Evolutionary conservation across 192 early-diverging fungal genomes (phyloP), one percentile per base, ranked within the genome.

Genomic region (Podila horticola): DNA sequence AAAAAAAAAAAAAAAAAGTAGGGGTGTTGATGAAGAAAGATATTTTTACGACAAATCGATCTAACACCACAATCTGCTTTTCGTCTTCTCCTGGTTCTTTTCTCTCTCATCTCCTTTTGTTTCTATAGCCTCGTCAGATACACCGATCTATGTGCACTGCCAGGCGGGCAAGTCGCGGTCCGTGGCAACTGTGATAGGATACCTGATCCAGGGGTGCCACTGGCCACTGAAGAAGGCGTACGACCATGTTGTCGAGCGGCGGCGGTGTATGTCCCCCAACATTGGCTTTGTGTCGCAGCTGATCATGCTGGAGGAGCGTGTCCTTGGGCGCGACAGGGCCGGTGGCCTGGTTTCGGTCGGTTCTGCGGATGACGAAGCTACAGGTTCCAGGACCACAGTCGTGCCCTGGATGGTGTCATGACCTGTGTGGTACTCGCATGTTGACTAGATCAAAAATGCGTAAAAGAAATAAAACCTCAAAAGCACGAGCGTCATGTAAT

Each of bases 221-320:
- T 91, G 92, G 90, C 86, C 90, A 1, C 65, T 94, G 26, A 85
- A 86, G 62, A 86, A 82, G 19, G 91, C 93, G 11, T 93, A 92
- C 72, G 85, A 91, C 24, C 89, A 86, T 73, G 91, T 94, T 4
- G 86, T 89, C 31, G 83, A 88, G 52, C 84, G 85, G n/a, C 71
- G 93, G 17, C 84, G 87, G 30, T 88, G 88, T n/a, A 91, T 93
- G 66, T 90, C 88, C 13, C 92, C 92, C 28, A 94, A 94, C 72
- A 88, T 94, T 82, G 93, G 93, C 17, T 94, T 94, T 79, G 89
- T 92, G 64, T 82, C 90, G 20, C 88, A 93, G 49, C 61, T 94
- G 57, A 82, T 91, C 82, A 85, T 88, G 61, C 74, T 94, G 50
- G 93, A 94, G 82, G 85, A 87, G 60, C 77, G 88, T 20, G 83